Base-by-base conservation (phyloP, 495 filamentous ascomycete species). In the Daldinia loculata region DNA sequence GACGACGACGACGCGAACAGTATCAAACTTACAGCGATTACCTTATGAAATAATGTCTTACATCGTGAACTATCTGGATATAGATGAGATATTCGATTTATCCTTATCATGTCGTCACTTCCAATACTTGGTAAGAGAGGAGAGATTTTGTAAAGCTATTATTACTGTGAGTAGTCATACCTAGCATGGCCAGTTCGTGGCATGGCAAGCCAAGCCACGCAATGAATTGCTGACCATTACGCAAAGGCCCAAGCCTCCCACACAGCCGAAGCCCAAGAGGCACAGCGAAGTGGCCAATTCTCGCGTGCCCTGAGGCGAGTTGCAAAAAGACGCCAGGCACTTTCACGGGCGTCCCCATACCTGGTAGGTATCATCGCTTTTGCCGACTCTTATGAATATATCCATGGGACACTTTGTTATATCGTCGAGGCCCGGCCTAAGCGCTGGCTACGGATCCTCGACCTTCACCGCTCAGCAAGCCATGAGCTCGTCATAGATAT, bases 1-100 rank as follows among this genome's bases (percentile, higher is more conserved):
- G 51, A 59, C 29, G 29, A 8, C 24, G 24, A 1, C 24, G 3
- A 26, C 27, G 6, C 27, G 55, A 19, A 57, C 66, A 12, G 14
- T 71, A 36, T 36, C 53, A 1, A 70, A 70, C 34, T 22, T 77
- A 43, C 71, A 73, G 24, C 69, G 61, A 26, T 73, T 91, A 38
- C 89, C 90, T 3, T 90, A 89, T 75, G 90, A 92, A 79, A 80
- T 91, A 9, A 80, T 91, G 41, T 83, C 87, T 30, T 84, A 87
- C 68, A 85, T 92, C 52, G 82, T 89, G 50, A 78, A 83, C 9
- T 78, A 84, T 61, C 77, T 90, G 45, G 75, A 82, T 45, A 78
- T 89, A 29, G 79, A 84, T 65, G 86, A 90, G 68, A 66, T 85
- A 32, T 77, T 84, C 22, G 75, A 80, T 66, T 74, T 89, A 29